These are phyloP conservation scores for Gossypium turneri DNA, from an alignment of 345 rosid species.

Conservation along the genomic window DNA sequence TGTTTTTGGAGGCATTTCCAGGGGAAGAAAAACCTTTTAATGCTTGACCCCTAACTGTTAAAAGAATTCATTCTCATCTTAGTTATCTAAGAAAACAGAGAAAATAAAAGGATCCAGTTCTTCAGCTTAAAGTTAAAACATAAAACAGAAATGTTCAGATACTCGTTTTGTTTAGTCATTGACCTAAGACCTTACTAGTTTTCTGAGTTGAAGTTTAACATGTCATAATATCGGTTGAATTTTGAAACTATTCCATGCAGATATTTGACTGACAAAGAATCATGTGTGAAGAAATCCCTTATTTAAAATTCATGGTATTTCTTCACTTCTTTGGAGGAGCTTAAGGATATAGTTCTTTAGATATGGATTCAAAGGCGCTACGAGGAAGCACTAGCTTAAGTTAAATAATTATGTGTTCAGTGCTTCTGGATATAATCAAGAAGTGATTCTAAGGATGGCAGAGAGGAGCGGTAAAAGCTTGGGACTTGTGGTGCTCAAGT, in stretches of 20 bases:
- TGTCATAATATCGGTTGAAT: not conserved
- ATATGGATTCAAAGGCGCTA: conserved; percentile 10
- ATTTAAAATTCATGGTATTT: not conserved
- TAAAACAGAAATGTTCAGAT: not conserved
- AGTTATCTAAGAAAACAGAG: not conserved
- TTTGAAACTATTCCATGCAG: conserved; percentile 28
- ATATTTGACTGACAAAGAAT: conserved; percentile 27
- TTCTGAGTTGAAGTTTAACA: not conserved
- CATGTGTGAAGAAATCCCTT: conserved; percentile 12
- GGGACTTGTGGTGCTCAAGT: conserved; percentile 12
- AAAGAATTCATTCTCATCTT: not conserved
- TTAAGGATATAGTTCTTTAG: conserved; percentile 7
- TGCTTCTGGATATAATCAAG: not conserved
- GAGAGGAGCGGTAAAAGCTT: conserved; percentile 16
- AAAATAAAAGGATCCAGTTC: not conserved
- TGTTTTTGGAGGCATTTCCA: not conserved
- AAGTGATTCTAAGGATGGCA: conserved; percentile 1
- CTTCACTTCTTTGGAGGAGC: conserved; percentile 22
- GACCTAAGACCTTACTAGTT: not conserved
- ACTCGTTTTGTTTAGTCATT: not conserved
- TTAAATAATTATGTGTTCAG: conserved; percentile 12
- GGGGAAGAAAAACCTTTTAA: not conserved
- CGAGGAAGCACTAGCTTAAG: conserved; percentile 2
- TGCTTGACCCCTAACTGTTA: not conserved
- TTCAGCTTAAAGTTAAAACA: not conserved